Evolutionary conservation across 345 rosid genomes (phyloP).

Genomic region (Balakata baccata): DNA sequence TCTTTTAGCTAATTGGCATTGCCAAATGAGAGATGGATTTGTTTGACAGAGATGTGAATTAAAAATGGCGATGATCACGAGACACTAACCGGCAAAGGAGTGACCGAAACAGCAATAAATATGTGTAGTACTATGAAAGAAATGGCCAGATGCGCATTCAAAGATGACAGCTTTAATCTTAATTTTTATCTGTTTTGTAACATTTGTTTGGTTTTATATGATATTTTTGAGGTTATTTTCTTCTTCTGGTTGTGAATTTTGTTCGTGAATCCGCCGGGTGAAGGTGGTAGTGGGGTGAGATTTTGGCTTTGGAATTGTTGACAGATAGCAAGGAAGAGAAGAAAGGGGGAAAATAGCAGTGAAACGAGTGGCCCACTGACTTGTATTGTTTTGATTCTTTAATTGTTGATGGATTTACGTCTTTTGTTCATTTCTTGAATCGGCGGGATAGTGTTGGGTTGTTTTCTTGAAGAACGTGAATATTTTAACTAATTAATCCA

Average conservation of each 20-base stretch:
- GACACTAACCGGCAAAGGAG: constrained; percentile 7
- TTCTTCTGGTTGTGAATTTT: too few species aligned
- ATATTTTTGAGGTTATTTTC: not conserved
- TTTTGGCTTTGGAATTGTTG: too few species aligned
- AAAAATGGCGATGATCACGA: constrained; percentile 35
- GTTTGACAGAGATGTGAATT: constrained; percentile 10
- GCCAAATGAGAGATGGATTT: constrained; percentile 11
- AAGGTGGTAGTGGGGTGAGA: too few species aligned
- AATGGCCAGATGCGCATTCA: not conserved
- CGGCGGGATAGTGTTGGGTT: not conserved
- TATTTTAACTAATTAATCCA: too few species aligned
- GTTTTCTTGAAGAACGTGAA: too few species aligned
- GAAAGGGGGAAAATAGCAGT: not conserved
- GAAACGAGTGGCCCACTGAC: not conserved
- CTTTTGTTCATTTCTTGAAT: constrained; percentile 4
- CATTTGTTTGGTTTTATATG: not conserved
- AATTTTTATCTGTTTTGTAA: not conserved
- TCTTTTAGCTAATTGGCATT: constrained; percentile 36
- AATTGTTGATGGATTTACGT: not conserved
- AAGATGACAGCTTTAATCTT: too few species aligned
- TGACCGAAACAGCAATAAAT: constrained; percentile 15
- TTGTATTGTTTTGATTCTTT: not conserved
- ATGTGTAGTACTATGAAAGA: too few species aligned
- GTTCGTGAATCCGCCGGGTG: not conserved
- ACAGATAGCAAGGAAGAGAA: too few species aligned